Base-by-base conservation (phyloP, 768 basidiomycete species). In the Scleroderma citrinum region DNA sequence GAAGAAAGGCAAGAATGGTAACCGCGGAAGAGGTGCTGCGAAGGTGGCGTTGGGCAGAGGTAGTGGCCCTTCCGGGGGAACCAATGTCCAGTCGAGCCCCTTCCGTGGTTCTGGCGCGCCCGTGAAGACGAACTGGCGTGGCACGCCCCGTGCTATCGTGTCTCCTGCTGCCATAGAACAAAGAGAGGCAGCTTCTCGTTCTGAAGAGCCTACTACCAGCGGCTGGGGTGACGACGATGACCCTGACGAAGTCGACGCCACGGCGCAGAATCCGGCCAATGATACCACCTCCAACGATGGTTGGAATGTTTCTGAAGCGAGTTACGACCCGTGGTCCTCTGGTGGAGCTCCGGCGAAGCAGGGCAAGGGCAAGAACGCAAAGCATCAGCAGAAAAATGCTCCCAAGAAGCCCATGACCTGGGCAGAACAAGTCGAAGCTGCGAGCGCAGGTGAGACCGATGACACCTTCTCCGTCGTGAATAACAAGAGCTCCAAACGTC, bases 121-220 rank as follows among this genome's bases (percentile, higher is more conserved):
- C 2, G 59, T 66, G 42, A 68, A 41, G 54, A 66, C 58, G 1
- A 66, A 59, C 32, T 66, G 64, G 64, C 61, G 61, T 5, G 61
- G 64, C 0, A 32, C 53, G 12, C 61, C 66, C 14, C 59, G 66
- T 4, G 49, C 47, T 13, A 62, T 68, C 23, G 58, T 66, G 3
- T 50, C 64, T 14, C 49, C 58, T 0, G 64, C 56, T 31, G 30
- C 49, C 14, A 56, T 66, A 0, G 66, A 61, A 51, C 39, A 58
- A 41, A 57, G 57, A 24, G 66, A 65, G 7, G 43, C 29, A 5
- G 39, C 51, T 17, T 13, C 42, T 14, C 51, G 56, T 20, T 41
- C 5, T 23, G 40, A 37, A 6, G 51, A 20, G 14, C 29, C 47
- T 2, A 51, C 49, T 0, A 44, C 47, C 10, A 57, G 50, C 21